Evolutionary conservation across 2,329 filamentous ascomycete species (phyloP).

Genomic region (Polytolypa hystricis): DNA sequence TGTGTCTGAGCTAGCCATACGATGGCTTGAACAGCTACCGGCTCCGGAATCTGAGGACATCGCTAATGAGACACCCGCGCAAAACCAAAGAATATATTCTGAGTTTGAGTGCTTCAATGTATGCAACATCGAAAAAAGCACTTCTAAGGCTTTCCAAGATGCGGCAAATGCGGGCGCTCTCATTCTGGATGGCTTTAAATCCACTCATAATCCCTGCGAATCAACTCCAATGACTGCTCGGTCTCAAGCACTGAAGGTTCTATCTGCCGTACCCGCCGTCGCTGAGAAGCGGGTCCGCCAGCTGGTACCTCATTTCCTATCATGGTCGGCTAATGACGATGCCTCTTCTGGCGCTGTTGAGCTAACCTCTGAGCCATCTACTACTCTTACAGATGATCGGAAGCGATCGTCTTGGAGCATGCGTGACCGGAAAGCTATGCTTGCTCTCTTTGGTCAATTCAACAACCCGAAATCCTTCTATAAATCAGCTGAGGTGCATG

Average conservation of each 20-base stretch:
- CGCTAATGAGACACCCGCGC: constrained; percentile 14
- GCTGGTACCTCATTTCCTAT: constrained; percentile 74
- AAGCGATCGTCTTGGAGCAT: constrained; percentile 30
- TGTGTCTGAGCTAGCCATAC: constrained; percentile 61
- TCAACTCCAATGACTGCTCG: constrained; percentile 44
- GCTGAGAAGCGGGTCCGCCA: constrained; percentile 79
- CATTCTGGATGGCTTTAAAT: constrained; percentile 54
- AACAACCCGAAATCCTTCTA: constrained; percentile 76
- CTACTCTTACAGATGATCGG: constrained; percentile 13
- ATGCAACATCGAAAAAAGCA: constrained; percentile 44
- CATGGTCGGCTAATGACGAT: constrained; percentile 56
- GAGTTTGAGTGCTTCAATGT: constrained; percentile 79
- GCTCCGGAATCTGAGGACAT: constrained; percentile 1
- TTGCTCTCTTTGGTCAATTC: constrained; percentile 75
- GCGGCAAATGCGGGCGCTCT: constrained; percentile 45
- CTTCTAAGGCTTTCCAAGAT: constrained; percentile 42
- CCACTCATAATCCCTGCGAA: constrained; percentile 39
- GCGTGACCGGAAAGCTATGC: constrained; percentile 68
- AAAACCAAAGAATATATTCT: constrained; percentile 20
- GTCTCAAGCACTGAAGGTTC: constrained; percentile 66
- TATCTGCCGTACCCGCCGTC: constrained; percentile 60
- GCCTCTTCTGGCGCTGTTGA: constrained; percentile 8
- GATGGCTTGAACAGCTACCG: constrained; percentile 51
- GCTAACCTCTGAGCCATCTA: no score
- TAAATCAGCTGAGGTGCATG: constrained; percentile 63